phyloP scores from a whole-genome alignment of 176 grass and related monocot genomes.

The Oryza rufipogon region DNA sequence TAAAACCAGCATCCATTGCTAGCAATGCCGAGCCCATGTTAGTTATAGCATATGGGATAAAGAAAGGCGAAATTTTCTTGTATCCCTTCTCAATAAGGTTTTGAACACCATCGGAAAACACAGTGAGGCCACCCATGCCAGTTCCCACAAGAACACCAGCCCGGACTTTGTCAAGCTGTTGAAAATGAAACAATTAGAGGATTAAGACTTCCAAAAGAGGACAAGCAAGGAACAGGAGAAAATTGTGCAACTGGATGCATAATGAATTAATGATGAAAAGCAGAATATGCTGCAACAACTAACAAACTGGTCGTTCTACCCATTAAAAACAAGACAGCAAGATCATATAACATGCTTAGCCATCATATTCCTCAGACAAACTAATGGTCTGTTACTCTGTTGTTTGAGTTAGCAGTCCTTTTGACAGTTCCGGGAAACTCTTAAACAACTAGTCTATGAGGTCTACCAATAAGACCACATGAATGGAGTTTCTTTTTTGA shows the following conservation, averaged over 20 bases:
- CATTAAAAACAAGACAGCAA: neutral
- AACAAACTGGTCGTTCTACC: neutral
- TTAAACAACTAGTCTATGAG: neutral
- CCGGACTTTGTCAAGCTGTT: slow-evolving; percentile 53
- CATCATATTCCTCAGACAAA: slow-evolving; percentile 11
- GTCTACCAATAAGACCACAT: neutral
- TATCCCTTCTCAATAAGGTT: slow-evolving; percentile 66
- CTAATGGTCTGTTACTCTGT: neutral
- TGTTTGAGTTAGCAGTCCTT: neutral
- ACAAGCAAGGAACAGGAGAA: neutral
- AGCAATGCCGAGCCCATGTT: slow-evolving; percentile 73
- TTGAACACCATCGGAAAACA: slow-evolving; percentile 55
- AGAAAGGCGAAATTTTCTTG: slow-evolving; percentile 69
- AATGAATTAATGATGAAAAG: neutral
- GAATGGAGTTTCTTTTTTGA: neutral
- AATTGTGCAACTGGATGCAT: slow-evolving; percentile 1
- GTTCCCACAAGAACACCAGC: slow-evolving; percentile 73
- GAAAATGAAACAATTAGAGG: slow-evolving; percentile 19
- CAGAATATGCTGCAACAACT: too few species aligned
- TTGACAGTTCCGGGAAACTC: neutral
- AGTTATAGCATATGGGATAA: slow-evolving; percentile 65
- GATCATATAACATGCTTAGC: neutral
- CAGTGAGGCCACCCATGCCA: slow-evolving; percentile 65
- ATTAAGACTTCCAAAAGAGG: neutral
- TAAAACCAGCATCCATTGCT: slow-evolving; percentile 71